Evolutionary conservation across 345 rosid genomes (phyloP), one percentile per base, ranked within the genome.

Genomic region (Rhodamnia argentea): DNA sequence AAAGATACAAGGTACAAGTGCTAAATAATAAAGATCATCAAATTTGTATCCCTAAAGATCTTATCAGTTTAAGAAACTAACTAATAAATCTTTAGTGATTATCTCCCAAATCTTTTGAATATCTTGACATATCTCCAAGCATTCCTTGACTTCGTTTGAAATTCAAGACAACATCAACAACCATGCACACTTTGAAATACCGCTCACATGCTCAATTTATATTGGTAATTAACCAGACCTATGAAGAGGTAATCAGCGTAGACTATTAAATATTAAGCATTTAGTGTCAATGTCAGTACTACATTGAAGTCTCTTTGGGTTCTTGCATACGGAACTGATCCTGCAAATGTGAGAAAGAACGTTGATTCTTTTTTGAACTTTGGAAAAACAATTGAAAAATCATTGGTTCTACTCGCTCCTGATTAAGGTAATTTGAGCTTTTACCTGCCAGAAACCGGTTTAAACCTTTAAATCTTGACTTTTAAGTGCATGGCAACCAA

Each of bases 301-400:
- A 0, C 42, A 29, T 29, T 64, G 76, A 70, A 70, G 50, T 44
- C 18, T 76, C 52, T 13, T n/a, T 26, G 83, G 27, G 58, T 75
- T 54, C 50, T 86, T 86, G 23, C 86, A 93, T 94, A 91, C 84
- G 95, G 95, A 87, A 86, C 75, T 75, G 88, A 91, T 87, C 91
- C 88, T 86, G 78, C 83, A 51, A 76, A 70, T 51, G 91, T 93
- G 27, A 81, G 64, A 89, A 89, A 84, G 82, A 87, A 60, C 64
- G 89, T 89, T 12, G 85, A 84, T 57, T 86, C 76, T 83, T 92
- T 89, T 88, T 55, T 91, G 81, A 91, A 93, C 82, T 88, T 89
- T 92, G 95, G 93, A 85, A 82, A 51, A 27, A 53, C 88, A 27
- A 93, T 92, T 50, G 57, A 84, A 52, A 92, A 92, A 88, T 93